Percentiles rank a stretch among this genome's conserved stretches.
These are phyloP conservation scores for Paxillus rubicundulus DNA, from an alignment of 768 basidiomycete genomes.

Conservation along the genomic window DNA sequence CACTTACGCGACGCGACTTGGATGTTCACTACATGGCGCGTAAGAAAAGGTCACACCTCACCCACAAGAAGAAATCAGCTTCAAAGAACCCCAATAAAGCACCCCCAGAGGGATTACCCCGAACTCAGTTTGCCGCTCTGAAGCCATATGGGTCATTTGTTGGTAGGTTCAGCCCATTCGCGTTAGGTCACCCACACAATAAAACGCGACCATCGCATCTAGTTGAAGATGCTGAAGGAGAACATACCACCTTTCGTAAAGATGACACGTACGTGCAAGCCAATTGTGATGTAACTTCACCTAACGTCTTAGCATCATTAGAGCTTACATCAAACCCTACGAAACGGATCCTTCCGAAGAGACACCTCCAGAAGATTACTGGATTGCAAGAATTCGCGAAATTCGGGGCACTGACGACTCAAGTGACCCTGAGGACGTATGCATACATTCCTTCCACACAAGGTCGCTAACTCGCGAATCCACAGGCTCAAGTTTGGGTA, in stretches of 20 bases:
- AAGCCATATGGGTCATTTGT: slow-evolving; percentile 10
- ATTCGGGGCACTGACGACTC: slow-evolving; percentile 31
- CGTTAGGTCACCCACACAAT: neutral
- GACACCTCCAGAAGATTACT: slow-evolving; percentile 40
- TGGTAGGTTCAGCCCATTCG: slow-evolving; percentile 14
- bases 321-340: slow-evolving; percentile 45
- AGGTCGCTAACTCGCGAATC: neutral
- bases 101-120: slow-evolving; percentile 5
- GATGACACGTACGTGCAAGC: slow-evolving; percentile 37
- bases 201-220: neutral
- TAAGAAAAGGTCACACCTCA: slow-evolving; percentile 15
- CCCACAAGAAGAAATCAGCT: slow-evolving; percentile 13
- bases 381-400: slow-evolving; percentile 50
- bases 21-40: slow-evolving; percentile 23
- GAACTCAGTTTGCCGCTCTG: slow-evolving; percentile 14
- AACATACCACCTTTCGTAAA: slow-evolving; percentile 22
- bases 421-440: slow-evolving; percentile 29
- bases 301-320: neutral
- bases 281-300: neutral
- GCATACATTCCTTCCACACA: neutral
- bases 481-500: slow-evolving; percentile 46
- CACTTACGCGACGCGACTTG: slow-evolving; percentile 10
- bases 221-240: slow-evolving; percentile 17
- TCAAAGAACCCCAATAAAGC: neutral
- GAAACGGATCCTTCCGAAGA: slow-evolving; percentile 21